A percentile compares a stretch with the other conserved stretches of the same genome.
phyloP scores from a whole-genome alignment of 2,329 filamentous ascomycete genomes.

The Penicillium digitatum region DNA sequence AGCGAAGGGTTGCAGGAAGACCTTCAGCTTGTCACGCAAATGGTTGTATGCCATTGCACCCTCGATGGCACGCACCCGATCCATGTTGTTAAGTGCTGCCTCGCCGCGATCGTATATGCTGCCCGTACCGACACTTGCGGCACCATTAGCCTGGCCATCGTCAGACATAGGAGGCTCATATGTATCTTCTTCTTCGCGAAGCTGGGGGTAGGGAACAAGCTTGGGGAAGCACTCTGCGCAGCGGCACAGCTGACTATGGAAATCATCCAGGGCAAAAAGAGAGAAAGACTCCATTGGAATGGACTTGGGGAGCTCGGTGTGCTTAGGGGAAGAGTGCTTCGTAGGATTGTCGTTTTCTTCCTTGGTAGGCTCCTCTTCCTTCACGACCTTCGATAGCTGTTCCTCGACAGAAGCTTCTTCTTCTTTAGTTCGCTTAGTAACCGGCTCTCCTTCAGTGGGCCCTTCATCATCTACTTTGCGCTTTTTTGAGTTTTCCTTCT shows the following conservation, averaged over 20 bases:
- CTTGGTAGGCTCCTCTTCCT: constrained; percentile 1
- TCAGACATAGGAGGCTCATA: constrained; percentile 89
- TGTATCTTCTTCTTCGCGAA: constrained; percentile 88
- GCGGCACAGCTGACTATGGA: constrained; percentile 77
- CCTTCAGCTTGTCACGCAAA: constrained; percentile 91
- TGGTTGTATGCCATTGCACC: constrained; percentile 98
- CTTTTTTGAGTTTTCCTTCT: constrained; percentile 51
- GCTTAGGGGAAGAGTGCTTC: constrained; percentile 49
- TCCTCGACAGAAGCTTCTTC: constrained; percentile 17
- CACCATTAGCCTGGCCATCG: constrained; percentile 50
- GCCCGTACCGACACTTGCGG: constrained; percentile 61
- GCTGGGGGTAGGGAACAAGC: constrained; percentile 67
- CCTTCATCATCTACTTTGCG: constrained; percentile 59
- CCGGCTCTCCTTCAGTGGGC: constrained; percentile 27
- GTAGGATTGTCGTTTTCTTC: constrained; percentile 5
- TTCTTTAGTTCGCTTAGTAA: constrained; percentile 50
- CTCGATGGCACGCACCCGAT: constrained; percentile 88
- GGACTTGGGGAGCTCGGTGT: constrained; percentile 53
- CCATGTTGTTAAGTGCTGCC: constrained; percentile 83
- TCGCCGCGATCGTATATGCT: constrained; percentile 88
- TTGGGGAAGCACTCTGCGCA: constrained; percentile 75
- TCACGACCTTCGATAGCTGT: neutral
- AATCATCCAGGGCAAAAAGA: constrained; percentile 74
- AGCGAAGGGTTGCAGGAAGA: constrained; percentile 89
- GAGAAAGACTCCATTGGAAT: constrained; percentile 62